phyloP scores from a whole-genome alignment of 176 grass and related monocot species.

The Sorghum bicolor region Sorghum_bicolor_NCBIv3 NC_012878.2:49532001-49532500 shows the following conservation, averaged over 20 bases:
- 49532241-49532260: constrained; percentile 46
- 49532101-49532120: background rate
- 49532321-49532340: constrained; percentile 63
- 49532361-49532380: background rate
- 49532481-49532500: background rate
- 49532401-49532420: background rate
- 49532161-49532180: background rate
- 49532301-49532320: constrained; percentile 93
- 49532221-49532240: constrained; percentile 13
- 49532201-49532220: background rate
- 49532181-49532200: constrained; percentile 1
- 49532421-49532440: background rate
- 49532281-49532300: constrained; percentile 94
- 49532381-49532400: background rate
- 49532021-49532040: background rate
- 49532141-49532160: background rate
- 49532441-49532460: background rate
- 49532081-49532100: background rate
- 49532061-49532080: background rate
- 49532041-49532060: constrained; percentile 11
- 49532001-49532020: constrained; percentile 78
- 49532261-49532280: constrained; percentile 83
- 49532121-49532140: background rate
- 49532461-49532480: background rate
- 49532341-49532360: background rate